Evolutionary conservation across 1,284 basidiomycete genomes (phyloP), one percentile per base, ranked within the genome.

Genomic region (Rhodofomes roseus): DNA sequence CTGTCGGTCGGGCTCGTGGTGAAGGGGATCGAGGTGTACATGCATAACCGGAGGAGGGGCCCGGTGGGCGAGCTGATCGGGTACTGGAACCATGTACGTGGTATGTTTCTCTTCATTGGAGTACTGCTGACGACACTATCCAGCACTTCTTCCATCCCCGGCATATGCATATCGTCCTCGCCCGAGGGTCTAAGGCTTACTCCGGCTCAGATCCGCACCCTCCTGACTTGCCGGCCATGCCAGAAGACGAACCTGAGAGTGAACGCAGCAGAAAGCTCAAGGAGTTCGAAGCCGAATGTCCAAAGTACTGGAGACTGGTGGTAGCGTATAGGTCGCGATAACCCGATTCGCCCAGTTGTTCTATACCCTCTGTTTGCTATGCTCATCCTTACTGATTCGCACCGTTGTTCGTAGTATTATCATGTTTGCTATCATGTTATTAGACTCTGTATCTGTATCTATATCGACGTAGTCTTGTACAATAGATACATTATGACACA

Each of bases 91-190:
- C 70, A 72, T 56, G 75, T 77, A 58, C 48, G 65, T 54, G 8
- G 4, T 18, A 2, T 20, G 20, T 16, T n/a, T 16, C 4, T 18
- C 63, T 63, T 55, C 8, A 53, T 46, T 36, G 16, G 9, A 20
- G 22, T 7, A 14, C 7, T 23, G 14, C 44, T 53, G 39, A 51
- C 46, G n/a, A 18, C 37, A 23, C n/a, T 44, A 4, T 29, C 37
- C 60, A 74, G 73, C 64, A 74, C 52, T 77, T 76, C 68, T 78
- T 78, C 63, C 70, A 74, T 57, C 71, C 70, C 0, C 71, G 77
- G 22, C 62, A 62, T 27, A 65, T 79, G 8, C 68, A 76, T 22
- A 63, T 76, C 31, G 68, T 73, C 44, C 71, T 79, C 9, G 72
- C 73, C 65, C 67, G 68, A n/a, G 77, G 76, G 0, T 55, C 64